Conservation (phyloP, 169 alveolate species). For the Eimeria necatrix region DNA sequence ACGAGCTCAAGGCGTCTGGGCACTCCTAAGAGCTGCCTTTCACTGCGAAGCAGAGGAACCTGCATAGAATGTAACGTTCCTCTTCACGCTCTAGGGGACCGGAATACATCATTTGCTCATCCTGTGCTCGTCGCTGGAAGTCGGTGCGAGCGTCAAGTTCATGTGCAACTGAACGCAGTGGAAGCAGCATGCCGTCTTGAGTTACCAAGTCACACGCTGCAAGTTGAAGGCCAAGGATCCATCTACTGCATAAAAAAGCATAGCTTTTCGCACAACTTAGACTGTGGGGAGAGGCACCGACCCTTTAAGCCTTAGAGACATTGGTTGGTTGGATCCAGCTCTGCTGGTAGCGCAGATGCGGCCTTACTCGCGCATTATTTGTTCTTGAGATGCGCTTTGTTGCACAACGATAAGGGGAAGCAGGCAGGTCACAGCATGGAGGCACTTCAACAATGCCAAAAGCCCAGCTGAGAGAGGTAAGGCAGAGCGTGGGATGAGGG, state of each 20-base stretch:
- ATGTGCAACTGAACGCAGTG: not conserved
- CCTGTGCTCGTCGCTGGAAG: not conserved
- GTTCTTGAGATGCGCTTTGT: not conserved
- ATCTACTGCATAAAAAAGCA: slow-evolving; percentile 38
- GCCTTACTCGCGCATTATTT: slow-evolving; percentile 52
- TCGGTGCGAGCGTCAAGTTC: slow-evolving; percentile 12
- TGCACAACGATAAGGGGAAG: slow-evolving; percentile 54
- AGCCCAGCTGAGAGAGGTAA: slow-evolving; percentile 48
- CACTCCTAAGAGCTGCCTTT: not conserved
- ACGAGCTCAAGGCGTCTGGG: not conserved
- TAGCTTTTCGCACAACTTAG: not conserved
- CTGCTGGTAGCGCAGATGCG: not conserved
- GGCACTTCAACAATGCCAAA: slow-evolving; percentile 54
- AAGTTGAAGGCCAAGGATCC: slow-evolving; percentile 65
- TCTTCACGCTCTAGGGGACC: not conserved
- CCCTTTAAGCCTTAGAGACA: not conserved
- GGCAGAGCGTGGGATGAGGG: slow-evolving; percentile 41
- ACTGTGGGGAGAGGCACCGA: not conserved
- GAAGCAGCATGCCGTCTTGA: slow-evolving; percentile 56
- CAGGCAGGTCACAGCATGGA: slow-evolving; percentile 66
- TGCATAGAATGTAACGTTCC: not conserved
- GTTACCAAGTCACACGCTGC: slow-evolving; percentile 71
- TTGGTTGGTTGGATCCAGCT: not conserved
- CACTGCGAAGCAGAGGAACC: not conserved
- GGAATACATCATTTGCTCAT: not conserved